A percentile compares a stretch with the other conserved stretches of the same genome.
Conservation (phyloP, 768 basidiomycete genomes). For the Boletus subparvulus region DNA sequence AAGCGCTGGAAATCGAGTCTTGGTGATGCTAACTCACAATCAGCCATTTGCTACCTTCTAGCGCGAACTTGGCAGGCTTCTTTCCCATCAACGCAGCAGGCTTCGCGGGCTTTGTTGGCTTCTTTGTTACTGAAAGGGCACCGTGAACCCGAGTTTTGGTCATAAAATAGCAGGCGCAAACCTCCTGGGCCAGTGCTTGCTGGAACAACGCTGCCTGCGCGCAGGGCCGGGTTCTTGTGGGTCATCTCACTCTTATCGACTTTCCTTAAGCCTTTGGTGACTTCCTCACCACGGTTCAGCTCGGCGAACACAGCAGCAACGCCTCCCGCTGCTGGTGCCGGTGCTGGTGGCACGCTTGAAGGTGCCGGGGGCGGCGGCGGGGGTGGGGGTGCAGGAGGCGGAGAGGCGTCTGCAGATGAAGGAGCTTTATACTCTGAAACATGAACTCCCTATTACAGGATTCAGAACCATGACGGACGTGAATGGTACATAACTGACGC, state of each 20-base stretch:
- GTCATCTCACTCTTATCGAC: conserved; percentile 98
- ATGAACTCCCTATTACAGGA: conserved; percentile 49
- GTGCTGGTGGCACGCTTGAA: conserved; percentile 39
- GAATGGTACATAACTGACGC: conserved; percentile 42
- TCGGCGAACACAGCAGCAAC: conserved; percentile 85
- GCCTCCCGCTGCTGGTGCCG: conserved; percentile 50
- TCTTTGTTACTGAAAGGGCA: conserved; percentile 43
- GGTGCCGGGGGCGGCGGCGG: conserved; percentile 58
- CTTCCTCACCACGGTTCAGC: conserved; percentile 83
- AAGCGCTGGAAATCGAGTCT: neutral
- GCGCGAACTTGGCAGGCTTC: conserved; percentile 84
- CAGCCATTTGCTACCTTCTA: conserved; percentile 93
- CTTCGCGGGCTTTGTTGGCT: conserved; percentile 80
- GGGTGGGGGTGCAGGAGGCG: conserved; percentile 43
- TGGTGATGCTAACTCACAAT: conserved; percentile 54
- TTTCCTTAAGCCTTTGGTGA: conserved; percentile 89
- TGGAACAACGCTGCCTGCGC: conserved; percentile 55
- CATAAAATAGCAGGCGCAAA: conserved; percentile 28
- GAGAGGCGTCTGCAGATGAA: conserved; percentile 27
- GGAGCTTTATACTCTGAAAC: conserved; percentile 53
- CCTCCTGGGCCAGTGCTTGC: conserved; percentile 35
- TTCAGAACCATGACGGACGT: neutral
- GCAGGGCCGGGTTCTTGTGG: conserved; percentile 92
- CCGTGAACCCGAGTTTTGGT: neutral
- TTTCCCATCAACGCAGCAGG: conserved; percentile 82